Evolutionary conservation across 768 basidiomycete species (phyloP).

Genomic region (Lepiota brunneoincarnata): DNA sequence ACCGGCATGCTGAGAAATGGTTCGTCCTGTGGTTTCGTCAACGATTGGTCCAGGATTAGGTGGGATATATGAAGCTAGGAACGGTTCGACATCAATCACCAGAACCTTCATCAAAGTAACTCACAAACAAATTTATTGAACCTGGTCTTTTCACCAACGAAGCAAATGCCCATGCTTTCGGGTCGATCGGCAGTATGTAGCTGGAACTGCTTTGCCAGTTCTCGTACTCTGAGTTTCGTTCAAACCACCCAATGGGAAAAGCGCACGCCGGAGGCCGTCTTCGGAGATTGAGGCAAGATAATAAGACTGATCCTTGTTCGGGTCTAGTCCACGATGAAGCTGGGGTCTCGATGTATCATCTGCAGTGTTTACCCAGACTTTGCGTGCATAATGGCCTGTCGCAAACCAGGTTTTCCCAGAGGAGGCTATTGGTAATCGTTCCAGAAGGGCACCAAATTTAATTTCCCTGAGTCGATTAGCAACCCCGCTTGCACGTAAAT

Average conservation of each 20-base stretch:
- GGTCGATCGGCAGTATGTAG: constrained; percentile 72
- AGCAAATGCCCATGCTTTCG: constrained; percentile 95
- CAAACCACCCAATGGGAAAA: constrained; percentile 77
- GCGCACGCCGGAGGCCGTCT: constrained; percentile 54
- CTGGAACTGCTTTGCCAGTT: constrained; percentile 57
- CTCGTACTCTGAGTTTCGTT: constrained; percentile 70
- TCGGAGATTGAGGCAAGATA: constrained; percentile 82
- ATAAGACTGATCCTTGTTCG: constrained; percentile 86
- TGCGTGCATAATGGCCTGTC: constrained; percentile 84
- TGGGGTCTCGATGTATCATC: constrained; percentile 36
- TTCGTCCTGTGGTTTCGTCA: constrained; percentile 49
- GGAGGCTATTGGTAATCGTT: constrained; percentile 42
- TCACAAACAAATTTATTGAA: constrained; percentile 75
- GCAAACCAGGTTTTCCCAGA: constrained; percentile 63
- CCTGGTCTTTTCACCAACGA: constrained; percentile 76
- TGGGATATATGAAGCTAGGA: constrained; percentile 73
- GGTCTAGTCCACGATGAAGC: constrained; percentile 55
- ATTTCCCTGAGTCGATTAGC: constrained; percentile 59
- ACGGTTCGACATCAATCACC: background rate
- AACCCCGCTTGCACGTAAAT: background rate
- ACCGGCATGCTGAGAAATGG: constrained; percentile 64
- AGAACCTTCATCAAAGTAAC: constrained; percentile 15
- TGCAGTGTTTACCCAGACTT: constrained; percentile 41
- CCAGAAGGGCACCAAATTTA: constrained; percentile 84
- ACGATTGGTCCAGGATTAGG: constrained; percentile 70